These are phyloP conservation scores for Cladosporium sphaerospermum DNA, from an alignment of 2,329 filamentous ascomycete genomes.

Conservation along the genomic window DNA sequence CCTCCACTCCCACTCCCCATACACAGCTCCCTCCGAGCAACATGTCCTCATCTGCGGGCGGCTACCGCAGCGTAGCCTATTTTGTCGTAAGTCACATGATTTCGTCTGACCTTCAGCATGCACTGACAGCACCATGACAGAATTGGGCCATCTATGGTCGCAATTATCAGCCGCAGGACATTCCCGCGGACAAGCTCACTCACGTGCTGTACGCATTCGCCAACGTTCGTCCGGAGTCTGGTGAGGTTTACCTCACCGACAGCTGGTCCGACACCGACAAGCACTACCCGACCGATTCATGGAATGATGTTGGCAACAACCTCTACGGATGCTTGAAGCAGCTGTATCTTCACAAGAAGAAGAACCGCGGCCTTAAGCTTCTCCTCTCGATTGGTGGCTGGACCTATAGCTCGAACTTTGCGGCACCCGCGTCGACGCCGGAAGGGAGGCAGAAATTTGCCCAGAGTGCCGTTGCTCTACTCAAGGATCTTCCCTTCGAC, in stretches of 20 bases:
- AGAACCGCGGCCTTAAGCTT: conserved; percentile 67
- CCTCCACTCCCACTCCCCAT: too few species aligned
- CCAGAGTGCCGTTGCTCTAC: conserved; percentile 61
- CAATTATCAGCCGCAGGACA: conserved; percentile 72
- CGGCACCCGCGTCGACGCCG: conserved; percentile 55
- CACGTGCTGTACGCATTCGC: conserved; percentile 88
- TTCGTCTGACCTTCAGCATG: conserved; percentile 46
- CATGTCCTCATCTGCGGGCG: background rate
- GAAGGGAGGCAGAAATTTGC: conserved; percentile 62
- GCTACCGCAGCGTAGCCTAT: conserved; percentile 7
- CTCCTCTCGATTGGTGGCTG: conserved; percentile 80
- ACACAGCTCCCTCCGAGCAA: too few species aligned
- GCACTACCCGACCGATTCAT: conserved; percentile 62
- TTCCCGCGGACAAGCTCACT: conserved; percentile 72
- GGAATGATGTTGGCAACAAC: conserved; percentile 58
- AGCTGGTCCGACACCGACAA: conserved; percentile 61
- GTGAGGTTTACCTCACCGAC: conserved; percentile 69
- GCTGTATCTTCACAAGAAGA: conserved; percentile 66
- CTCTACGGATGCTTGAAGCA: conserved; percentile 73
- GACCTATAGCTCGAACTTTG: conserved; percentile 73
- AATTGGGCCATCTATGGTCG: conserved; percentile 59
- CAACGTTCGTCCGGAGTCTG: conserved; percentile 69
- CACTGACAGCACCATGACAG: conserved; percentile 64
- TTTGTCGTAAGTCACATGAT: conserved; percentile 5
- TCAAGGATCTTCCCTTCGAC: conserved; percentile 71